A percentile compares a stretch with the other conserved stretches of the same genome.
Conservation (phyloP, 2,329 filamentous ascomycete species). For the Berkeleyomyces rouxiae region DNA sequence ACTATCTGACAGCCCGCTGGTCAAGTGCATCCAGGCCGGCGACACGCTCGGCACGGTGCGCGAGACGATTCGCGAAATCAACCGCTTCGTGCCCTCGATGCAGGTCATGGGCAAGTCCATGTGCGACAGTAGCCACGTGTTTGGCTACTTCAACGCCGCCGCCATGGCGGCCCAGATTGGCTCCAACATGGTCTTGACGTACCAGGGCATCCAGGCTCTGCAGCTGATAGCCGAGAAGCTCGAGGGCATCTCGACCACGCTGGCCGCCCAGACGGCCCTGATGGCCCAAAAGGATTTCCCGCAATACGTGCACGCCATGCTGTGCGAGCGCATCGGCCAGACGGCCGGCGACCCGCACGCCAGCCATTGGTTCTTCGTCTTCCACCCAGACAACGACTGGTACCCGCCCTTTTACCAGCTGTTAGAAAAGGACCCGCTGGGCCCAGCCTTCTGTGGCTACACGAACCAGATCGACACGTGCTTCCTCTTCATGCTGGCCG, state of each 20-base stretch:
- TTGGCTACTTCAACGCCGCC: conserved; percentile 20
- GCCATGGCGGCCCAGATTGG: conserved; percentile 21
- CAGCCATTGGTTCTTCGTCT: conserved; percentile 26
- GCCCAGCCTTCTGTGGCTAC: conserved; percentile 24
- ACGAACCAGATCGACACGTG: conserved; percentile 26
- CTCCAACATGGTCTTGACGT: conserved; percentile 22
- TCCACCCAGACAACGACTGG: conserved; percentile 27
- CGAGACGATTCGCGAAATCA: conserved; percentile 11
- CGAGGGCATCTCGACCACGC: conserved; percentile 20
- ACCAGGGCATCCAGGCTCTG: conserved; percentile 22
- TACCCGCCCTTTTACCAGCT: conserved; percentile 25
- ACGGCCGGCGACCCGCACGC: conserved; percentile 19
- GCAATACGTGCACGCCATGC: conserved; percentile 23
- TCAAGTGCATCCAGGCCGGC: conserved; percentile 13
- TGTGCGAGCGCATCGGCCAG: conserved; percentile 22
- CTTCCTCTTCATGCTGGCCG: conserved; percentile 25
- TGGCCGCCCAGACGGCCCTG: conserved; percentile 23
- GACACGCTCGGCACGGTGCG: conserved; percentile 12
- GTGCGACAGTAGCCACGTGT: conserved; percentile 20
- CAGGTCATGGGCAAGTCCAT: conserved; percentile 23
- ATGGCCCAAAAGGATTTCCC: conserved; percentile 24
- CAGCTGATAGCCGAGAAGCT: conserved; percentile 23
- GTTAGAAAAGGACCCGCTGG: conserved; percentile 21
- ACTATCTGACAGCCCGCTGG: conserved; percentile 11
- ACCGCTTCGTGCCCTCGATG: conserved; percentile 20